Base-by-base conservation (phyloP, 352 stramenopile genomes). In the Globisporangium emineosum region DNA sequence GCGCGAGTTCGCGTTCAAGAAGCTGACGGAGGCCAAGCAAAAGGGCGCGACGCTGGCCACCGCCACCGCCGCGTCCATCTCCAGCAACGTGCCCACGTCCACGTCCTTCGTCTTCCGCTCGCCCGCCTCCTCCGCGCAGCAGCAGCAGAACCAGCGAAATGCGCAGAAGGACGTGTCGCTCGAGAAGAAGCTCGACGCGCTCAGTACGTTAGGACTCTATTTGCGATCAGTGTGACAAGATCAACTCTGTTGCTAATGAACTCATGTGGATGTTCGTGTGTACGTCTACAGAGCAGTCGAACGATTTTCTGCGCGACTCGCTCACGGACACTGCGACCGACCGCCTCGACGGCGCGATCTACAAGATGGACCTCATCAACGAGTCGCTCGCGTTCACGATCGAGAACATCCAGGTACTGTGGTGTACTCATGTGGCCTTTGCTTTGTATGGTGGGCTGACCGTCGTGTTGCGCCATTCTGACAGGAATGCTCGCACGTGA, bases 331-430 rank as follows among this genome's bases (percentile, higher is more conserved):
- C 68, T 30, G 68, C 72, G 29, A 69, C 62, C 4, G 73, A 76
- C 8, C 65, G 70, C 23, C 60, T 90, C 33, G 76, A 81, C 47
- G 71, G 73, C 27, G 77, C 69, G 35, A 75, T 90, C 52, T 79
- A 84, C 69, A 90, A 91, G 55, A 71, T 93, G 61, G 81, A 93
- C 60, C 77, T 90, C 50, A 86, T 91, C 62, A 91, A 91, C 61
- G 83, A 93, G 61, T 93, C 83, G 49, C 67, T 93, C 50, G 81
- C 81, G 12, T 93, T 90, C 60, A 89, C 81, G 10, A 91, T 93
- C 52, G 83, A 91, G 45, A 91, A 91, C 59, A 83, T 91, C 47
- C 81, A 90, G 65, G 40, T 45, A 21, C 15, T 5, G 9, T 19
- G 21, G 40, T n/a, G 40, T 6, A 21, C n/a, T n/a, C n/a, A n/a